Percentiles rank a stretch among this genome's conserved stretches.
Conservation (phyloP, 148 eudicot genomes). For the Spergularia marina region DNA sequence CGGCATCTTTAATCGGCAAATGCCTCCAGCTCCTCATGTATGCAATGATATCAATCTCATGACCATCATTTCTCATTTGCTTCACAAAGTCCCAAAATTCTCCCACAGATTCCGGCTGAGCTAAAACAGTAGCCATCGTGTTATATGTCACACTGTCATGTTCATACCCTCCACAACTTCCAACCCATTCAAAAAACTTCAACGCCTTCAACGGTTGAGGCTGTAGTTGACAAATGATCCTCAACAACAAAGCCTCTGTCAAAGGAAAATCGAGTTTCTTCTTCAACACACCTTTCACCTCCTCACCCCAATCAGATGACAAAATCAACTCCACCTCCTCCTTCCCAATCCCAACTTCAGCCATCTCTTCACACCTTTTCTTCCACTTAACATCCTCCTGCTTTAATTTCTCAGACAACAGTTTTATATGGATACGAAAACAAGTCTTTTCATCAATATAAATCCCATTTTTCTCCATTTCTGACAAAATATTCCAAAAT, state of each 20-base stretch:
- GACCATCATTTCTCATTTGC: conserved; percentile 60
- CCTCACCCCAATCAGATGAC: conserved; percentile 48
- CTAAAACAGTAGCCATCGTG: conserved; percentile 57
- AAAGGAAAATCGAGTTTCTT: conserved; percentile 43
- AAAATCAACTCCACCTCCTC: conserved; percentile 19
- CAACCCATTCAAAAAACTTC: conserved; percentile 66
- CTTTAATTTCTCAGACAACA: too few relatives aligned
- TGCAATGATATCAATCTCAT: conserved; percentile 65
- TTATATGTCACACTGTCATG: conserved; percentile 68
- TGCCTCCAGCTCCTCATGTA: conserved; percentile 53
- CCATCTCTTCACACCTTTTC: too few relatives aligned
- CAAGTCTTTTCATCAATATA: conserved; percentile 27
- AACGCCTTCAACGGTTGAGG: conserved; percentile 50
- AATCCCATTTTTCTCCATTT: conserved; percentile 70
- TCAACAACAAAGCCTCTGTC: conserved; percentile 54
- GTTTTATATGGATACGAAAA: too few relatives aligned
- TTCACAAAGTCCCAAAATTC: conserved; percentile 63
- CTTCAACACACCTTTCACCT: conserved; percentile 50
- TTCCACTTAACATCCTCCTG: too few relatives aligned
- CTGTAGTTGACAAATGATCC: conserved; percentile 53
- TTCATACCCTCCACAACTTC: conserved; percentile 33
- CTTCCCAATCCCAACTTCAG: too few relatives aligned
- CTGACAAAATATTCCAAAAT: conserved; percentile 60
- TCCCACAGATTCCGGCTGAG: conserved; percentile 39
- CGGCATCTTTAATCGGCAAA: conserved; percentile 55